A percentile compares a stretch with the other conserved stretches of the same genome.
Conservation (phyloP, 352 stramenopile genomes). For the Phytophthora ohioensis region DNA sequence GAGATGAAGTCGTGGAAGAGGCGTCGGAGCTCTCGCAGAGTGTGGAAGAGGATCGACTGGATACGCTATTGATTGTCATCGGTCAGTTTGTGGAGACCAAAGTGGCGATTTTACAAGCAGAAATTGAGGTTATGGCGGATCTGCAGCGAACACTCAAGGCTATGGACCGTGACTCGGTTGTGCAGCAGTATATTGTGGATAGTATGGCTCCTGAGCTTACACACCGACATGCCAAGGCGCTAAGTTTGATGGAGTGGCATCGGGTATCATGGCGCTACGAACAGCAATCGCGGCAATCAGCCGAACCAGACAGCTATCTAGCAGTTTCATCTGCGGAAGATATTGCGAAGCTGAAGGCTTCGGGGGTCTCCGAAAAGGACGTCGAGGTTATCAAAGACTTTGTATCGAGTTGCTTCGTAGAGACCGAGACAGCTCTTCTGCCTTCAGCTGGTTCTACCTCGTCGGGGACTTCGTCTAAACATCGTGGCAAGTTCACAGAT, state of each 20-base stretch:
- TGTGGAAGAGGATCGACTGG: constrained; percentile 85
- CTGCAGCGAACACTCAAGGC: constrained; percentile 73
- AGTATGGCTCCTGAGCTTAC: constrained; percentile 82
- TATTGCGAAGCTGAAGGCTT: constrained; percentile 60
- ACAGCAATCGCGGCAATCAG: constrained; percentile 40
- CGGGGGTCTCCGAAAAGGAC: constrained; percentile 70
- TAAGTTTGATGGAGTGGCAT: constrained; percentile 86
- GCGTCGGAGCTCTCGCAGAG: constrained; percentile 80
- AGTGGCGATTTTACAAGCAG: constrained; percentile 79
- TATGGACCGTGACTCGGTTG: constrained; percentile 85
- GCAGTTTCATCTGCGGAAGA: constrained; percentile 52
- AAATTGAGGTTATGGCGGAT: constrained; percentile 78
- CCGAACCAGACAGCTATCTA: constrained; percentile 65
- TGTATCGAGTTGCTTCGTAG: constrained; percentile 82
- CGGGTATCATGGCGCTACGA: constrained; percentile 72
- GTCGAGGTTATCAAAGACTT: constrained; percentile 90
- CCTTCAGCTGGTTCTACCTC: constrained; percentile 20
- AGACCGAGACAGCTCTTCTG: constrained; percentile 62
- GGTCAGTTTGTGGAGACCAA: constrained; percentile 89
- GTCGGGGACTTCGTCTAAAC: constrained; percentile 44
- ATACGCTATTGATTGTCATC: constrained; percentile 87
- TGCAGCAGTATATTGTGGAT: constrained; percentile 89
- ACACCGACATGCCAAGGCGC: constrained; percentile 79
- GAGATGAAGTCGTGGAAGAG: constrained; percentile 87
- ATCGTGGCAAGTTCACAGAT: constrained; percentile 77